A percentile compares a stretch with the other conserved stretches of the same genome.
Evolutionary conservation across 345 rosid species (phyloP).

Genomic region (Combretum micranthum): DNA sequence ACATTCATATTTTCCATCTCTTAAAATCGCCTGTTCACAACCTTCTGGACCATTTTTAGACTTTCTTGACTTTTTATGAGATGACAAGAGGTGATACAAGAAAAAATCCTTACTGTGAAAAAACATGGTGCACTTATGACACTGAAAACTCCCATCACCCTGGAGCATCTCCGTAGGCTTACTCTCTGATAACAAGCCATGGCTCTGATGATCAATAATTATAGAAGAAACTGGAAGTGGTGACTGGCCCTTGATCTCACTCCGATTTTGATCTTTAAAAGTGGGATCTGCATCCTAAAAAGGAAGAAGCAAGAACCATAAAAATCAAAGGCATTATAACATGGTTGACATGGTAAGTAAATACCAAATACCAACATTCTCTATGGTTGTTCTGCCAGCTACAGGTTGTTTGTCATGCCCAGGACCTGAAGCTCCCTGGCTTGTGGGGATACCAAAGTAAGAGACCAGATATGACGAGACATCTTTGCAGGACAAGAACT

Average conservation of each 20-base stretch:
- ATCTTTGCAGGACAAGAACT: slow-evolving; percentile 70
- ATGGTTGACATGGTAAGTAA: background rate
- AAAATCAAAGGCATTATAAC: background rate
- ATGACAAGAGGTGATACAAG: slow-evolving; percentile 31
- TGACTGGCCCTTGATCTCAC: slow-evolving; percentile 11
- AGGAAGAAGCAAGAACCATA: background rate
- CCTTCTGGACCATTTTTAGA: slow-evolving; percentile 12
- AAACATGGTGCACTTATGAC: slow-evolving; percentile 40
- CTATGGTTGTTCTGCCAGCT: slow-evolving; percentile 12
- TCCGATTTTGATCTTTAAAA: slow-evolving; percentile 15
- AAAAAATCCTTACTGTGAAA: slow-evolving; percentile 33
- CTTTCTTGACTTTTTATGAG: slow-evolving; percentile 28
- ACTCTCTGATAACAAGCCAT: slow-evolving; percentile 6
- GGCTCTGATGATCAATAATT: slow-evolving; percentile 19
- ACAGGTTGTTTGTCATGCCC: slow-evolving; percentile 14
- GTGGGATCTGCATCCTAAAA: slow-evolving; percentile 26
- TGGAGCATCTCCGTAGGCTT: slow-evolving; percentile 13
- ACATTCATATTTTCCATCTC: slow-evolving; percentile 43
- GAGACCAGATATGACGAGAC: slow-evolving; percentile 47
- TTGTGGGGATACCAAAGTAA: slow-evolving; percentile 23
- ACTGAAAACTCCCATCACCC: slow-evolving; percentile 19
- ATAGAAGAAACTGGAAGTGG: slow-evolving; percentile 17
- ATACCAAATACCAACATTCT: slow-evolving; percentile 27
- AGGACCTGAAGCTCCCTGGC: slow-evolving; percentile 14
- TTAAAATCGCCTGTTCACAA: slow-evolving; percentile 22